A percentile compares a stretch with the other conserved stretches of the same genome.
phyloP scores from a whole-genome alignment of 805 yeast genomes.

The Zygoascus biomembranicola region DNA sequence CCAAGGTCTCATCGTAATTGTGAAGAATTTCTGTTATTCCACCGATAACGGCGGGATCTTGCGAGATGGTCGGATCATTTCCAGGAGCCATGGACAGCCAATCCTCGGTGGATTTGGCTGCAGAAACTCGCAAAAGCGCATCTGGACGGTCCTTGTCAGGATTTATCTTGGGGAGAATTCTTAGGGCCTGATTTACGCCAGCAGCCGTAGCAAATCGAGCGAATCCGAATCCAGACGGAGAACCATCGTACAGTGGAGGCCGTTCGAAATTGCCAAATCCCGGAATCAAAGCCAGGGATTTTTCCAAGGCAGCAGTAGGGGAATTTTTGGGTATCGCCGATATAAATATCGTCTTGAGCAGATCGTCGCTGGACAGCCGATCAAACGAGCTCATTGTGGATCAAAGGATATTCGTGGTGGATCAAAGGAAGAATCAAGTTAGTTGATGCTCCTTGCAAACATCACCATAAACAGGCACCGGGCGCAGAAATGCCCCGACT shows the following conservation, averaged over 20 bases:
- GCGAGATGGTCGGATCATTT: constrained; percentile 10
- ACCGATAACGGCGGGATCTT: not conserved
- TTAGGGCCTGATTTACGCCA: constrained; percentile 14
- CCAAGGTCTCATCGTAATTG: not conserved
- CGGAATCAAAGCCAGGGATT: constrained; percentile 11
- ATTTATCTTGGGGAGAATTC: constrained; percentile 11
- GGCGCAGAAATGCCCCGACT: not conserved
- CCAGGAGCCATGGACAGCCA: not conserved
- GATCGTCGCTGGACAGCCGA: constrained; percentile 13
- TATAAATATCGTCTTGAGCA: constrained; percentile 15
- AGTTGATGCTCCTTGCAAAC: not conserved
- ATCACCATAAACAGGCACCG: not conserved
- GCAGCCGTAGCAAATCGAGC: constrained; percentile 12
- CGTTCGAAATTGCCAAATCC: constrained; percentile 13
- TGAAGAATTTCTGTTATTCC: not conserved
- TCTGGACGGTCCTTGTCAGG: not conserved
- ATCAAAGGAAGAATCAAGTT: not conserved
- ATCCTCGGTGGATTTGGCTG: not conserved
- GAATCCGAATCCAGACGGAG: constrained; percentile 14
- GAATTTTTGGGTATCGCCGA: constrained; percentile 13
- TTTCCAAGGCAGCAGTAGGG: constrained; percentile 9
- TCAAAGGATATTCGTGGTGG: not conserved
- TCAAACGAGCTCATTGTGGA: not conserved
- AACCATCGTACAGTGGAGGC: constrained; percentile 8
- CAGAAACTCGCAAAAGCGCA: constrained; percentile 1